Base-by-base conservation (phyloP, 2,329 filamentous ascomycete species). In the Sporothrix schenckii region DNA sequence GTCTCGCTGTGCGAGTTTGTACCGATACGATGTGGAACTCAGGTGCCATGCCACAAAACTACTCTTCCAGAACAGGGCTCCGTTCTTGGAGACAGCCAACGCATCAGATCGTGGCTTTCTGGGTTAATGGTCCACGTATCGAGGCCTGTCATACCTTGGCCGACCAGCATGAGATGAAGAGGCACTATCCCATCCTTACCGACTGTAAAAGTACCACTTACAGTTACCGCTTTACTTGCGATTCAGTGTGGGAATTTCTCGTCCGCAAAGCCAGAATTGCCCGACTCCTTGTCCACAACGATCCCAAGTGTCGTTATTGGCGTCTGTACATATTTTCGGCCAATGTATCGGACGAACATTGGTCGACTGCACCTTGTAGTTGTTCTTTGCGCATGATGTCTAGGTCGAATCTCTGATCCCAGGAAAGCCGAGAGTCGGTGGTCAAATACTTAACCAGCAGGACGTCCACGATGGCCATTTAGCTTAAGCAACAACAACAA, bases 11-110 rank as follows among this genome's bases (percentile, higher is more conserved):
- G 27, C 47, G 24, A 39, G 4, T 39, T 4, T 66, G 30, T 52
- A 47, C 7, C 47, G 24, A 7, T 66, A 47, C 61, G 27, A 66
- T 30, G 61, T 52, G 13, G 47, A 66, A 16, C 47, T 52, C 11
- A 3, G 68, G 11, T 19, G 68, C 14, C 68, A 69, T 69, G 68
- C 47, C 53, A 30, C 56, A 56, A 53, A 69, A 63, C n/a, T 69
- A 69, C 19, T 49, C 47, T 53, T 69, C 68, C 6, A 69, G 27
- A n/a, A n/a, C n/a, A n/a, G n/a, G n/a, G n/a, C n/a, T n/a, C 56
- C 56, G 19, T 53, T 30, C 16, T 30, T 24, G 4, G 27, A 34
- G 11, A 63, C 21, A 4, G 24, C 47, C 19, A 69, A 6, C 6
- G 56, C 68, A 30, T 69, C 56, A 7, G 63, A n/a, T n/a, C 56